These are phyloP conservation scores for Hymenoscyphus fraxineus DNA, from an alignment of 2,329 filamentous ascomycete genomes.

Conservation along the genomic window DNA sequence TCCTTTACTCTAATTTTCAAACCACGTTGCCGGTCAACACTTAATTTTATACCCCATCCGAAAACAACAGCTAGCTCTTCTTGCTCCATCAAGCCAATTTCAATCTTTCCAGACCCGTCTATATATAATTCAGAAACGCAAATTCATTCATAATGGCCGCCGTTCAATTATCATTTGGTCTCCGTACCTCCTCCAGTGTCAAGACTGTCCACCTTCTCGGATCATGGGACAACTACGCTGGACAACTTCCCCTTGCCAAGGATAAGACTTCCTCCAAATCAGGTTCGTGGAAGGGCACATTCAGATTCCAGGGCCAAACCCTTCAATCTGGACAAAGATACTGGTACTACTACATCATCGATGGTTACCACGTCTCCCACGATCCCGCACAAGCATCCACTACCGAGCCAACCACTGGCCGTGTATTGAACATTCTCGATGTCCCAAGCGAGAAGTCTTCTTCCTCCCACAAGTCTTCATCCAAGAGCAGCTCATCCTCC, in stretches of 20 bases:
- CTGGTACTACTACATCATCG: constrained; percentile 99
- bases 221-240: constrained; percentile 96
- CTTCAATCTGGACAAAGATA: constrained; percentile 88
- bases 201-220: constrained; percentile 97
- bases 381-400: constrained; percentile 87
- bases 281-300: constrained; percentile 91
- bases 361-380: constrained; percentile 97
- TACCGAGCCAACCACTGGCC: constrained; percentile 92
- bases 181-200: constrained; percentile 92
- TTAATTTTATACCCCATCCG: constrained; percentile 53
- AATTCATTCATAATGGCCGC: constrained; percentile 68
- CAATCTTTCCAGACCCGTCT: constrained; percentile 24
- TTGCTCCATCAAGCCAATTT: constrained; percentile 40
- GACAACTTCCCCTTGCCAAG: constrained; percentile 91
- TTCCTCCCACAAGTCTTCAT: constrained; percentile 42
- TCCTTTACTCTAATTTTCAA: constrained; percentile 34
- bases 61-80: constrained; percentile 40
- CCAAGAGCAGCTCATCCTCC: constrained; percentile 39
- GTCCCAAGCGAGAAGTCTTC: constrained; percentile 59
- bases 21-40: constrained; percentile 51
- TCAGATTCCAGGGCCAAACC: constrained; percentile 86
- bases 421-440: constrained; percentile 96
- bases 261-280: constrained; percentile 79
- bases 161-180: constrained; percentile 90
- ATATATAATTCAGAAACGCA: constrained; percentile 16